phyloP scores from a whole-genome alignment of 1,139 yeast species.

The Zygosaccharomyces sapae region DNA sequence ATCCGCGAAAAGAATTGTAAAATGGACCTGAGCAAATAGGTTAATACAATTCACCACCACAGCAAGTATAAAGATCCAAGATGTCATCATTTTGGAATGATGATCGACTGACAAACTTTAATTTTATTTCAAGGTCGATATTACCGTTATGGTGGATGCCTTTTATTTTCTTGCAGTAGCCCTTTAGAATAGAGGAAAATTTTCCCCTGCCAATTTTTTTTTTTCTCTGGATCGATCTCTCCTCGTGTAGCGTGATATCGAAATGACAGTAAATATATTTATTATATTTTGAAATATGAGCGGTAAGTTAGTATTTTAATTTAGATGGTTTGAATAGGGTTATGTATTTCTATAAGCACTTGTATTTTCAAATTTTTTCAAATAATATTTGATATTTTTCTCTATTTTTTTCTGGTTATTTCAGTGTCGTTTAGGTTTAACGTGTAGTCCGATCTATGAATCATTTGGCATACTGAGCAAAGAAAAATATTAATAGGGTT shows the following conservation, averaged over 20 bases:
- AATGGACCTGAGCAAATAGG: conserved; percentile 85
- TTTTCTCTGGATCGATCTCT: neutral
- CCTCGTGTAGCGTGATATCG: neutral
- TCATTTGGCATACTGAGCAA: too few species aligned
- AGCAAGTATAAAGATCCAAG: conserved; percentile 71
- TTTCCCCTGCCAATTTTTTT: neutral
- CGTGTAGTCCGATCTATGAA: too few species aligned
- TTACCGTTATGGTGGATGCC: neutral
- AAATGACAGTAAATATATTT: neutral
- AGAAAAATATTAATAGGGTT: too few species aligned
- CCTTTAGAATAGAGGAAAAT: neutral
- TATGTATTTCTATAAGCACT: too few species aligned
- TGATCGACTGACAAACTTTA: neutral
- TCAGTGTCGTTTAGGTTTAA: too few species aligned
- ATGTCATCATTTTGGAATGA: conserved; percentile 23
- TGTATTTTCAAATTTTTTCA: too few species aligned
- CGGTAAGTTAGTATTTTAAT: too few species aligned
- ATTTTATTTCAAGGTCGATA: neutral
- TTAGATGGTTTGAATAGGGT: too few species aligned
- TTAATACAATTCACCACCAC: conserved; percentile 80
- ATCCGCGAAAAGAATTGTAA: conserved; percentile 90
- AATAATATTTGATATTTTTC: too few species aligned
- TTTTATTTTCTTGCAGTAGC: neutral
- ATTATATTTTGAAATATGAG: too few species aligned
- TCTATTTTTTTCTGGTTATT: too few species aligned